These are phyloP conservation scores for Anthracocystis walkeri DNA, from an alignment of 1,284 basidiomycete genomes.

Conservation along the genomic window DNA sequence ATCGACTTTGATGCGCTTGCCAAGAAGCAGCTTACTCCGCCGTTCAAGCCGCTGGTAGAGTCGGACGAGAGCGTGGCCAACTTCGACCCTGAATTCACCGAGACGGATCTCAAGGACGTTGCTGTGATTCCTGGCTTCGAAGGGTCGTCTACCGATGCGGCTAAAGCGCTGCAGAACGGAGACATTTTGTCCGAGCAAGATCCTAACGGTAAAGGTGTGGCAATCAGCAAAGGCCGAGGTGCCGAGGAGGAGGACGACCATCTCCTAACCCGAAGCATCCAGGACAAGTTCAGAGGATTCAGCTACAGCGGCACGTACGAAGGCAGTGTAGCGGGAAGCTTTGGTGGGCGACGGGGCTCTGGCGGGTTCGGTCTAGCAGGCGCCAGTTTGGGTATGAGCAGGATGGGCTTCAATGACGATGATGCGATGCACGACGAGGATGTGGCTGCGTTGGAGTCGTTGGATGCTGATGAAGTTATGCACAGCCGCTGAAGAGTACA, in stretches of 20 bases:
- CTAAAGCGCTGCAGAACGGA: conserved; percentile 27
- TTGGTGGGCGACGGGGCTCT: conserved; percentile 53
- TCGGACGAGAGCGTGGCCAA: conserved; percentile 97
- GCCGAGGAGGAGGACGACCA: conserved; percentile 50
- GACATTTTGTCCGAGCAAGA: conserved; percentile 32
- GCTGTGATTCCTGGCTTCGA: conserved; percentile 63
- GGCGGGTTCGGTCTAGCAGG: conserved; percentile 51
- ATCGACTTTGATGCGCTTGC: conserved; percentile 77
- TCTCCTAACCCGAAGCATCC: conserved; percentile 60
- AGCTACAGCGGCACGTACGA: conserved; percentile 67
- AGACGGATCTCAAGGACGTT: conserved; percentile 76
- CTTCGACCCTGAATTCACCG: conserved; percentile 98
- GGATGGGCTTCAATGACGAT: conserved; percentile 55
- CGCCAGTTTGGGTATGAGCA: conserved; percentile 59
- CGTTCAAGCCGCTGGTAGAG: conserved; percentile 97
- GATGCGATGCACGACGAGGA: conserved; percentile 40
- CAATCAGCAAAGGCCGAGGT: conserved; percentile 41
- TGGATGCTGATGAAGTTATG: conserved; percentile 41
- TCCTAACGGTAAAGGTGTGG: conserved; percentile 38
- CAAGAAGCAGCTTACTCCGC: conserved; percentile 91
- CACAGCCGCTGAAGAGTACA: conserved; percentile 8
- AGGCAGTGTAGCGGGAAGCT: conserved; percentile 53
- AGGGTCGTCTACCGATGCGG: conserved; percentile 41
- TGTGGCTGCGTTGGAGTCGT: conserved; percentile 12
- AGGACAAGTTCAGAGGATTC: conserved; percentile 69